Base-by-base conservation (phyloP, 345 rosid genomes). In the Iberis pinnata region DNA sequence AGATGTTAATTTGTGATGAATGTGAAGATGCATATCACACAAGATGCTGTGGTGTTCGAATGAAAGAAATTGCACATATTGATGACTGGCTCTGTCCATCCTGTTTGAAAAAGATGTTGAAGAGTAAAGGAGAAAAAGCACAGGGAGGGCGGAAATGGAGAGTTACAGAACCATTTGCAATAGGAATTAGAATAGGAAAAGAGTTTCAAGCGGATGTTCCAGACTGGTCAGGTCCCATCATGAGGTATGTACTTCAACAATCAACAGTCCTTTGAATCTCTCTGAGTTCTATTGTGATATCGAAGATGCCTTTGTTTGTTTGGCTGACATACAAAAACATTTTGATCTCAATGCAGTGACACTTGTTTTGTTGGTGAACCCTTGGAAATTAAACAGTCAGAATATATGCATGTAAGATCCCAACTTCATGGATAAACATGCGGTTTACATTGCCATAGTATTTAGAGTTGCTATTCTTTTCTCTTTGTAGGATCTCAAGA, bases 161-260 rank as follows among this genome's bases (percentile, higher is more conserved):
- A 56, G 89, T 76, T 55, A 36, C 60, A 24, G 75, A 61, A 65
- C 82, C 89, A 14, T 75, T 76, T 70, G 68, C 19, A 50, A 69
- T 71, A 27, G 51, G 63, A 49, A 72, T 80, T 68, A 80, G 84
- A 32, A 59, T 82, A 48, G 97, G 99, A 12, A 93, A 82, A 74
- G 81, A 85, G 68, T 83, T 79, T 64, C 97, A 93, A 82, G 89
- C 90, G 4, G 80, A 88, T 39, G 81, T 93, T 63, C 86, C 95
- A 55, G 87, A 78, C 18, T 82, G 97, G 92, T 70, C 73, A 40
- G 95, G 83, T 69, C 95, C 89, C 58, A 52, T 61, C 26, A 65
- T 56, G 24, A 55, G 68, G 95, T 92, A 77, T 54, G 79, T 51
- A 26, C 55, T 27, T 49, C 32, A 18, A 18, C 58, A 54, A 65